A percentile compares a stretch with the other conserved stretches of the same genome.
These are phyloP conservation scores for Cytospora piceicola DNA, from an alignment of 2,329 filamentous ascomycete species.

Conservation along the genomic window DNA sequence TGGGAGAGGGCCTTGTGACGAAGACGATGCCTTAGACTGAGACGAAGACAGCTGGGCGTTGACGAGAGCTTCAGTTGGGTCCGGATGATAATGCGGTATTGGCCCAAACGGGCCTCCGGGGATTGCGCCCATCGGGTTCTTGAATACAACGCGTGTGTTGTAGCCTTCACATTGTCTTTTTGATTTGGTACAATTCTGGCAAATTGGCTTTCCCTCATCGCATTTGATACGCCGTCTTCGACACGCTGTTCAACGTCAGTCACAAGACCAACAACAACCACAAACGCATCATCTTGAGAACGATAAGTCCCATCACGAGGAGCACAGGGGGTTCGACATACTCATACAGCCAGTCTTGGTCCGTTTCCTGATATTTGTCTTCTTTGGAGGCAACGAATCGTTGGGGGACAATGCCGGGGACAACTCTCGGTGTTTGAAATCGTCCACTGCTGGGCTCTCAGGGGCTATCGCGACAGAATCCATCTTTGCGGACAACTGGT, in stretches of 20 bases:
- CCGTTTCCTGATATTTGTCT: conserved; percentile 62
- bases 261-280: conserved; percentile 10
- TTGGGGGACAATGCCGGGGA: conserved; percentile 43
- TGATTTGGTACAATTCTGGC: conserved; percentile 84
- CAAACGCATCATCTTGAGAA: neutral
- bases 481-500: neutral
- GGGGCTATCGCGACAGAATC: conserved; percentile 19
- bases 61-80: conserved; percentile 51
- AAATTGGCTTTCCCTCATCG: conserved; percentile 83
- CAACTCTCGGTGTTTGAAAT: conserved; percentile 39
- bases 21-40: conserved; percentile 45
- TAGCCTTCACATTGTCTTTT: conserved; percentile 85
- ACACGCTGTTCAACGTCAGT: conserved; percentile 64
- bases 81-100: conserved; percentile 48
- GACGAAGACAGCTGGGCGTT: conserved; percentile 47
- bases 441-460: conserved; percentile 31
- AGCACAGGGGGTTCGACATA: conserved; percentile 50
- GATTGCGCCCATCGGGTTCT: conserved; percentile 67
- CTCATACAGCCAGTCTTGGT: conserved; percentile 94
- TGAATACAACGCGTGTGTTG: conserved; percentile 80
- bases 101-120: conserved; percentile 52
- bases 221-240: conserved; percentile 96
- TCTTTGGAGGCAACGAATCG: conserved; percentile 51
- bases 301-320: neutral
- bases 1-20: conserved; percentile 43